Conservation (phyloP, 2,329 filamentous ascomycete species). For the Curvularia sp. region DNA sequence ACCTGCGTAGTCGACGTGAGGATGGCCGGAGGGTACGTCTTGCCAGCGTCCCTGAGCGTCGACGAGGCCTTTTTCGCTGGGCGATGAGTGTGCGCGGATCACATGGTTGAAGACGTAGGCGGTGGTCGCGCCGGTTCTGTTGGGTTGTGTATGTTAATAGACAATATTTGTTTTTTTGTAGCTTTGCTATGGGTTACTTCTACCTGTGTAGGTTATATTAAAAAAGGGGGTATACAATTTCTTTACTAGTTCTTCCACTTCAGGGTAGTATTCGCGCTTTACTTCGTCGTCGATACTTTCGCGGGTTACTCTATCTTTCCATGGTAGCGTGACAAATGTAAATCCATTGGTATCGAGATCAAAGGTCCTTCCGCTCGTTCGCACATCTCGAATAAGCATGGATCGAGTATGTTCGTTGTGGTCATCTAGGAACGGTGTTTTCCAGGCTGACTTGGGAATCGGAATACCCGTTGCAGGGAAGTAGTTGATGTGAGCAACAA, state of each 20-base stretch:
- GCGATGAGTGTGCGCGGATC: conserved; percentile 56
- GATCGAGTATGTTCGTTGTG: conserved; percentile 27
- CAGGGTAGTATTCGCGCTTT: conserved; percentile 27
- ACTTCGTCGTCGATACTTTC: conserved; percentile 22
- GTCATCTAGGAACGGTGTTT: conserved; percentile 18
- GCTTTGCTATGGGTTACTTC: not conserved
- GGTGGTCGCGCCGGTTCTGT: conserved; percentile 25
- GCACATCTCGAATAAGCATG: conserved; percentile 52
- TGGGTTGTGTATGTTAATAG: not conserved
- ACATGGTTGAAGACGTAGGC: conserved; percentile 47
- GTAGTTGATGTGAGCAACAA: conserved; percentile 31
- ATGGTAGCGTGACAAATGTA: conserved; percentile 26
- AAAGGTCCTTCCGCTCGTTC: conserved; percentile 50
- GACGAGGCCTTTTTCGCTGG: conserved; percentile 50
- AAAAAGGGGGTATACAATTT: conserved; percentile 13
- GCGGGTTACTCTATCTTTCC: conserved; percentile 12
- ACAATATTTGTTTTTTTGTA: not conserved
- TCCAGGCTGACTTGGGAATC: conserved; percentile 25
- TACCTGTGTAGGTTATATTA: not conserved
- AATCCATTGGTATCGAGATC: conserved; percentile 49
- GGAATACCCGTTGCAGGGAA: conserved; percentile 22
- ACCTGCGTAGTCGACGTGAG: conserved; percentile 32
- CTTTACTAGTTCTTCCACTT: conserved; percentile 23
- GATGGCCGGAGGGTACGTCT: conserved; percentile 30
- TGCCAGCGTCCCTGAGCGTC: conserved; percentile 56